These are phyloP conservation scores for Fusarium denticulatum DNA, from an alignment of 2,329 filamentous ascomycete species.

Conservation along the genomic window DNA sequence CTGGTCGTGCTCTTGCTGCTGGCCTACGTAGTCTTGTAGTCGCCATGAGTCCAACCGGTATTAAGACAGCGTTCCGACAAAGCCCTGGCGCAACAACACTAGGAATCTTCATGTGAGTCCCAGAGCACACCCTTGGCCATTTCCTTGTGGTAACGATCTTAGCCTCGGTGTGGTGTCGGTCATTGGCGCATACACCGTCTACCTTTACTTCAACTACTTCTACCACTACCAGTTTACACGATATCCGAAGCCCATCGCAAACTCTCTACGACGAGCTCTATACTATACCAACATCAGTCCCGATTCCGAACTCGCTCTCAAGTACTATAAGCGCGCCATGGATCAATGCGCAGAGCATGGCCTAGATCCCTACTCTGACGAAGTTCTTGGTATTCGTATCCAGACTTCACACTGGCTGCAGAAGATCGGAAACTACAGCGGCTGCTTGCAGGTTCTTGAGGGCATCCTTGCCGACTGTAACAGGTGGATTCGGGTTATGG, in stretches of 20 bases:
- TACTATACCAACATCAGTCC: conserved; percentile 85
- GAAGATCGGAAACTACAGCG: conserved; percentile 74
- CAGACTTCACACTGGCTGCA: conserved; percentile 84
- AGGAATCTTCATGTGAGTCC: conserved; percentile 47
- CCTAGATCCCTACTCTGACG: conserved; percentile 90
- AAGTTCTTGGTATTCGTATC: conserved; percentile 89
- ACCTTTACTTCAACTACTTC: conserved; percentile 65
- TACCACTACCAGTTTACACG: conserved; percentile 64
- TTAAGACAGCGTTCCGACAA: conserved; percentile 49
- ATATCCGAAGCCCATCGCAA: conserved; percentile 76
- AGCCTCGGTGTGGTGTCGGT: conserved; percentile 46
- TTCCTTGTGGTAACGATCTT: background rate
- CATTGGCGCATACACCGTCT: conserved; percentile 46
- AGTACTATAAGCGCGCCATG: conserved; percentile 85
- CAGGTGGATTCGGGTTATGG: conserved; percentile 67
- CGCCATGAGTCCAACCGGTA: conserved; percentile 49
- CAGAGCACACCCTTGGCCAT: background rate
- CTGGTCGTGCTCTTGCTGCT: conserved; percentile 45
- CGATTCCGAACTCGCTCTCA: conserved; percentile 79
- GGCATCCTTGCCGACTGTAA: conserved; percentile 76
- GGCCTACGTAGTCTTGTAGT: conserved; percentile 49
- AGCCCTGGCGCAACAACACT: conserved; percentile 46
- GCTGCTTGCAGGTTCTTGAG: conserved; percentile 81
- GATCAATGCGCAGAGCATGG: conserved; percentile 75
- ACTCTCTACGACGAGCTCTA: conserved; percentile 82